Evolutionary conservation across 257 asterid genomes (phyloP), one percentile per base, ranked within the genome.

Genomic region (Solanum pimpinellifolium): DNA sequence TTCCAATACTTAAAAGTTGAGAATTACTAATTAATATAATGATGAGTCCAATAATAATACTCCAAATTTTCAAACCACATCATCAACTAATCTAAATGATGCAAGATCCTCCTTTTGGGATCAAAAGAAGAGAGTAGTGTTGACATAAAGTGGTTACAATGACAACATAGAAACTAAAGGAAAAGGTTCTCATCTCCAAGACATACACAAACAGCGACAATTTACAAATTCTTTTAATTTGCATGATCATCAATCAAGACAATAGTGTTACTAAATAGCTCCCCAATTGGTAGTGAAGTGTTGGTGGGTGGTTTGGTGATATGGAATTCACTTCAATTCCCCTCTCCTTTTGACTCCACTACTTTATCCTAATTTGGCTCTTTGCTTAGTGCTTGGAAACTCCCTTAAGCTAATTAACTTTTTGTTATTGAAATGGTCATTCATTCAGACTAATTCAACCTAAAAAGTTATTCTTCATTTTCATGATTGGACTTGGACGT

Each of bases 221-320:
- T 11, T 81, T 29, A 29, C 42, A 29, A 47, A 18, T 49, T 49
- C 29, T 29, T 81, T 47, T 49, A 7, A 18, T 29, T 65, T 21
- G 56, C 33, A 16, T 60, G 88, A 23, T 83, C 86, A 62, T 49
- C 46, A 37, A 42, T 49, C 46, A 73, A 25, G 88, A 86, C 87
- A 80, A 11, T 73, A 11, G 15, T 66, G 81, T 46, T 73, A 44
- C 2, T 47, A 52, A 52, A 41, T 29, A 49, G 27, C 21, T 87
- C 18, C 65, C 33, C 70, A 46, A 41, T 82, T 66, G 87, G 60
- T 14, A 47, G 33, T 66, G 46, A 70, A 13, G 77, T 52, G 41
- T 8, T 44, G 88, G 91, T 90, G 93, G 86, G 92, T 90, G 93
- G 86, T 87, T 70, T 47, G 10, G 83, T 93, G 94, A 93, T 91